Conservation (phyloP, 1,139 yeast species). For the Tardiomyces blankii region DNA sequence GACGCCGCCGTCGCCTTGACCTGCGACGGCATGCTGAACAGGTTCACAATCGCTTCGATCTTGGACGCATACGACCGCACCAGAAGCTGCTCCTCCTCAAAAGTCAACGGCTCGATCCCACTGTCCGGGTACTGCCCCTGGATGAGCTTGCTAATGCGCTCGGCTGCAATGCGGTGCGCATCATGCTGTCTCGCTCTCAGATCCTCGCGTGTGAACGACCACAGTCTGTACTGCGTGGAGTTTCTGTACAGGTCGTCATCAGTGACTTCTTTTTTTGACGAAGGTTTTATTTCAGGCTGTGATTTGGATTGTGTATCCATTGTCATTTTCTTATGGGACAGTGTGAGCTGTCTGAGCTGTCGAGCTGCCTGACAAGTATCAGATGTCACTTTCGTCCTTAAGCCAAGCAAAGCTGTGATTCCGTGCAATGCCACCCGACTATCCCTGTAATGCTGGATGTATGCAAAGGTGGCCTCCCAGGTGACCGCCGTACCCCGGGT, state of each 20-base stretch:
- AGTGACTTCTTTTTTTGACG: conserved; percentile 10
- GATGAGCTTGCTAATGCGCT: conserved; percentile 27
- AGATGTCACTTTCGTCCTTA: too few relatives aligned
- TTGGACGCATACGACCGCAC: conserved; percentile 63
- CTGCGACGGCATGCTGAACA: conserved; percentile 51
- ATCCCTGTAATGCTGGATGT: too few relatives aligned
- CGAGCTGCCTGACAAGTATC: too few relatives aligned
- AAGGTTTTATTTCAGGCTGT: not conserved
- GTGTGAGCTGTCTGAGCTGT: too few relatives aligned
- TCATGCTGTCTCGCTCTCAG: conserved; percentile 32
- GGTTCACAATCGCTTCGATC: conserved; percentile 45
- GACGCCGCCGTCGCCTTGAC: conserved; percentile 76
- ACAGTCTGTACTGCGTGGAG: conserved; percentile 69
- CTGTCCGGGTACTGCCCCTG: conserved; percentile 16
- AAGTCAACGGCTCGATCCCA: conserved; percentile 28
- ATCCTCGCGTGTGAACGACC: conserved; percentile 67
- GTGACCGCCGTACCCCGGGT: too few relatives aligned
- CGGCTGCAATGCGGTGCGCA: conserved; percentile 24
- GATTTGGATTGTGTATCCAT: too few relatives aligned
- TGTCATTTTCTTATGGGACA: too few relatives aligned
- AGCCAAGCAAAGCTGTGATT: too few relatives aligned
- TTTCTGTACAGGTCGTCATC: conserved; percentile 82
- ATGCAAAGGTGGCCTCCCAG: too few relatives aligned
- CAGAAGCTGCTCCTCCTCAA: conserved; percentile 60
- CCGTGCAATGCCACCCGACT: too few relatives aligned